Conservation (phyloP, 2,329 filamentous ascomycete species). For the Tolypocladium capitatum region DNA sequence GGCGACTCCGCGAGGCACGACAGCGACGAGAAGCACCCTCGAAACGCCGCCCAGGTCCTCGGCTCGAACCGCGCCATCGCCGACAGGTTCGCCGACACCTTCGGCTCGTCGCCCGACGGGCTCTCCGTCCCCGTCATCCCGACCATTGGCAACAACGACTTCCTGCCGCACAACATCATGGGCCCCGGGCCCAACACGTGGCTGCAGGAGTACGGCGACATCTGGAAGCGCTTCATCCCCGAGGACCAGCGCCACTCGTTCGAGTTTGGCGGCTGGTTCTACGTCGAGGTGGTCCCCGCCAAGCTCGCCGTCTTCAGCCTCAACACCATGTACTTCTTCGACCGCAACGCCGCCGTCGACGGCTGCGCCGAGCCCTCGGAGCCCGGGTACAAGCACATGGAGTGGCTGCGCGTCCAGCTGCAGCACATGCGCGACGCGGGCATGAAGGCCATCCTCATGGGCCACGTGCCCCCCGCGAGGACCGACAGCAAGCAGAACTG, state of each 20-base stretch:
- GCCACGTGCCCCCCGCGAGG: constrained; percentile 84
- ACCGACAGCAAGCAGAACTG: constrained; percentile 75
- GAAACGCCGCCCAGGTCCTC: constrained; percentile 63
- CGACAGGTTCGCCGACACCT: constrained; percentile 62
- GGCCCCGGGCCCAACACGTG: constrained; percentile 73
- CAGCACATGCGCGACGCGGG: constrained; percentile 67
- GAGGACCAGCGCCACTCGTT: constrained; percentile 88
- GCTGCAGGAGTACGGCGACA: constrained; percentile 60
- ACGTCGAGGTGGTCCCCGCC: constrained; percentile 77
- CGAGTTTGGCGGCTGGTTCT: constrained; percentile 87
- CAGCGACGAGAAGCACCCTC: constrained; percentile 68
- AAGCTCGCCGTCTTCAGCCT: constrained; percentile 82
- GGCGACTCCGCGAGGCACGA: constrained; percentile 85
- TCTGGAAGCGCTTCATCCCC: constrained; percentile 82
- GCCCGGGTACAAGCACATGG: constrained; percentile 87
- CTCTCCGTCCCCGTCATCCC: constrained; percentile 72
- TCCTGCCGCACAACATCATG: constrained; percentile 93
- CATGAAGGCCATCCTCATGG: constrained; percentile 90
- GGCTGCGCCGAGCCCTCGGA: constrained; percentile 69
- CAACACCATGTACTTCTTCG: constrained; percentile 94
- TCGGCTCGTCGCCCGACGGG: constrained; percentile 43
- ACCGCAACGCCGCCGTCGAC: constrained; percentile 84
- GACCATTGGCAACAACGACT: constrained; percentile 93
- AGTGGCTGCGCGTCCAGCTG: constrained; percentile 87
- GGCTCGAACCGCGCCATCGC: constrained; percentile 64